Evolutionary conservation across 371 early-diverging fungal genomes (phyloP), one percentile per base, ranked within the genome.

Genomic region (Massospora cicadina): DNA sequence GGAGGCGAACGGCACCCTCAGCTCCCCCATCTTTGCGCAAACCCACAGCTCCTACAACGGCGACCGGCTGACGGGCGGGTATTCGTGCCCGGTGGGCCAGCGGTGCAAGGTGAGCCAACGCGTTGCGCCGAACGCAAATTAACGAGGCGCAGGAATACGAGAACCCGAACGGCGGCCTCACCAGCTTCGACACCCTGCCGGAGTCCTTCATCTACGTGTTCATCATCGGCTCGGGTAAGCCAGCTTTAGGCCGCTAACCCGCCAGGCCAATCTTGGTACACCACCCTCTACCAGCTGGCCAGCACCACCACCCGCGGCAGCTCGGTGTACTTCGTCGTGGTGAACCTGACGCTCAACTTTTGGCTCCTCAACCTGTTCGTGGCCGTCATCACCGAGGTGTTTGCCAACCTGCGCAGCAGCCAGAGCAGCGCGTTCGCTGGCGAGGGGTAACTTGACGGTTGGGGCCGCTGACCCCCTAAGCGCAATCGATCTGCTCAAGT

Each of bases 381-480:
- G 54, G 83, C 86, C 13, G 84, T 83, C n/a, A 82, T 81, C 67
- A 79, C 79, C 30, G 84, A 85, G 67, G 77, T 81, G 76, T 85
- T 85, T 74, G 81, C 81, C 59, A 80, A 81, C 68, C 78, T 83
- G 23, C 72, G 83, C 33, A 82, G 80, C 25, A 26, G 25, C 5
- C 56, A 65, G 5, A 10, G 2, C 0, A 65, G 57, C 31, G 30
- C 55, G 3, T 55, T 32, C 29, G 28, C 30, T 2, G 2, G 27
- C 12, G 1, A 13, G 3, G 29, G 55, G 55, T 17, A 64, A 26
- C 28, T 12, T 24, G 53, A 43, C 43, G 43, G 43, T 10, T 5
- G 5, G 43, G 5, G 17, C 17, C 10, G 7, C 23, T 25, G 27
- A 25, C 58, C 7, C 58, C 58, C 58, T 23, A 25, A n/a, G 43